These are phyloP conservation scores for Exophiala sp. DNA, from an alignment of 2,329 filamentous ascomycete genomes.

Conservation along the genomic window DNA sequence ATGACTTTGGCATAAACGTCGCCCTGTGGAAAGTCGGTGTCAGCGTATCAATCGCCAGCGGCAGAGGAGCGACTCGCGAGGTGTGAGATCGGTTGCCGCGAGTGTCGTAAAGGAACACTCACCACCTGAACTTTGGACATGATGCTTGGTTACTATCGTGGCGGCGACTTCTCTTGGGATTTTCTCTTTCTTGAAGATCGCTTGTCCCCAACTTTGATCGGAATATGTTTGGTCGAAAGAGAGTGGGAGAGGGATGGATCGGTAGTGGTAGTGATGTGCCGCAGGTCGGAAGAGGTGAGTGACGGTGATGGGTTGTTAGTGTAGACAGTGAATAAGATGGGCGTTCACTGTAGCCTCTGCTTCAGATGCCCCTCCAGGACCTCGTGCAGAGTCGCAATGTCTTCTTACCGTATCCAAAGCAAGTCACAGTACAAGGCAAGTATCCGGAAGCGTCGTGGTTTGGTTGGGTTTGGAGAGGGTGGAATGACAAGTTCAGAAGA, in stretches of 20 bases:
- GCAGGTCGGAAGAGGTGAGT: too few relatives aligned
- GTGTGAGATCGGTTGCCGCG: background rate
- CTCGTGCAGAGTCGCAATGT: background rate
- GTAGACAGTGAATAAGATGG: too few relatives aligned
- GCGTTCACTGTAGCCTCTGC: too few relatives aligned
- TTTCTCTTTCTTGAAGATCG: too few relatives aligned
- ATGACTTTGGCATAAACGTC: conserved; percentile 85
- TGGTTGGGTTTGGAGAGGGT: conserved; percentile 14
- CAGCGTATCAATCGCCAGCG: conserved; percentile 1
- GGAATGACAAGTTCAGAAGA: conserved; percentile 18
- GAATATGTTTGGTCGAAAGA: too few relatives aligned
- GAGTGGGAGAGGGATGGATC: too few relatives aligned
- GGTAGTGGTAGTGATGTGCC: too few relatives aligned
- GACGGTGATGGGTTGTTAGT: too few relatives aligned
- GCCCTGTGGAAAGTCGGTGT: conserved; percentile 46
- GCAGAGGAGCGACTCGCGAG: background rate
- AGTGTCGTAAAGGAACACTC: conserved; percentile 8
- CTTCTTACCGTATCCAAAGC: background rate
- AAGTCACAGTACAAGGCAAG: background rate
- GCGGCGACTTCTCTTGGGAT: background rate
- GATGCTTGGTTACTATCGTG: background rate
- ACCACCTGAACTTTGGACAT: conserved; percentile 28
- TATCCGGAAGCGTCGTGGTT: background rate
- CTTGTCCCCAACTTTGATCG: too few relatives aligned
- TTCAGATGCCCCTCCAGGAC: too few relatives aligned